These are phyloP conservation scores for Eucalyptus tenuipes DNA, from an alignment of 345 rosid species.

Conservation along the genomic window DNA sequence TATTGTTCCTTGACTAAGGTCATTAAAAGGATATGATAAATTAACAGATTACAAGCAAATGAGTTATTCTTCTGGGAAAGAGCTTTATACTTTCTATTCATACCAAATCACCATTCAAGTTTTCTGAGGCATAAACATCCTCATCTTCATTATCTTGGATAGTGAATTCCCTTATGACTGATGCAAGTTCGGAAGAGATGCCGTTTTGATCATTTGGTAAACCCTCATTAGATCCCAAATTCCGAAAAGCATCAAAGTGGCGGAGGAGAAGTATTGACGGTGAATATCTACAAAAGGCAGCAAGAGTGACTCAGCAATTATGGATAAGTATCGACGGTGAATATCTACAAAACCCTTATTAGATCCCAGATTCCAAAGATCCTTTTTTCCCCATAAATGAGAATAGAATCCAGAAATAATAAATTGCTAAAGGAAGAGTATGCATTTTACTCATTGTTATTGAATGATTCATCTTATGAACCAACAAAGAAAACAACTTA, in stretches of 20 bases:
- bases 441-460: background rate
- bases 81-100: constrained; percentile 5
- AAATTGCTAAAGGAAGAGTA: background rate
- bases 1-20: background rate
- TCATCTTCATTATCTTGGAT: constrained; percentile 49
- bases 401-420: background rate
- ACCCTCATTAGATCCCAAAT: constrained; percentile 61
- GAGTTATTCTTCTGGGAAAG: background rate
- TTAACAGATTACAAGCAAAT: background rate
- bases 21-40: background rate
- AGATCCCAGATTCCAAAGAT: background rate
- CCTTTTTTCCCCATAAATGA: background rate
- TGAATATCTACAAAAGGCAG: constrained; percentile 47
- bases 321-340: background rate
- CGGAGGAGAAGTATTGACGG: constrained; percentile 84
- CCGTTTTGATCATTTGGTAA: constrained; percentile 71
- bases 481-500: background rate
- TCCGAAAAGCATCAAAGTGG: constrained; percentile 80
- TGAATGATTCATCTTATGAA: background rate
- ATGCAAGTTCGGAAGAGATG: constrained; percentile 66
- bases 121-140: constrained; percentile 28
- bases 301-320: background rate
- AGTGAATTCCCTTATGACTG: constrained; percentile 73
- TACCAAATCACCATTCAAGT: constrained; percentile 35
- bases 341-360: background rate